Evolutionary conservation across 306 rosid species (phyloP), one percentile per base, ranked within the genome.

Genomic region (Boehmeria nivea): DNA sequence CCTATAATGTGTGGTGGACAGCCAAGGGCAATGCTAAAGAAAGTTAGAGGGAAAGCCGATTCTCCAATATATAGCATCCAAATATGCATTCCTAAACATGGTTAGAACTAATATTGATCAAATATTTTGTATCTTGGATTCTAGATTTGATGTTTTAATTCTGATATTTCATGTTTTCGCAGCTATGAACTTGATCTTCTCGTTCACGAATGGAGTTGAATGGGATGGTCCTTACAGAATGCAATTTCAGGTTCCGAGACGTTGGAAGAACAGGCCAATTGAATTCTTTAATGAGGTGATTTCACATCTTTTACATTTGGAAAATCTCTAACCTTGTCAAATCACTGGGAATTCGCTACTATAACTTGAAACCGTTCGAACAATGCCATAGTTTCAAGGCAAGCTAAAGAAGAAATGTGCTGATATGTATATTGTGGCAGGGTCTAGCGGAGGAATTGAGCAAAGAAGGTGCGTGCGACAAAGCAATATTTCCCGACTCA

Each of bases 1-100:
- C 94, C 98, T 38, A 84, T 87, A 43, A 91, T 91, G 96, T 91
- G 98, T 18, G 89, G 97, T 17, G 94, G 94, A 36, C 94, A 90
- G 60, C 95, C 98, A 22, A 87, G 98, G 68, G 94, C 55, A 43
- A 90, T 87, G 96, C 81, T 78, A 10, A 75, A 59, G 25, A 91
- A 78, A 76, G 68, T 65, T 63, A 58, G 94, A 57, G 98, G 98
- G 74, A 91, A 82, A 71, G 96, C 96, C 44, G 98, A 91, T 78
- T 64, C 68, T 2, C 89, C 98, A 23, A 60, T 91, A 7, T 91
- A 80, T 43, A 54, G 75, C 68, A 87, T 91, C 72, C 96, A 87
- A 71, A 87, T 91, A 65, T 76, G 94, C 74, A 72, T 91, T 74
- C 98, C 98, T 16, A 87, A 69, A 78, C 94, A 91, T 56, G 96